These are phyloP conservation scores for Rugonectria rugulosa DNA, from an alignment of 2,329 filamentous ascomycete species.

Conservation along the genomic window DNA sequence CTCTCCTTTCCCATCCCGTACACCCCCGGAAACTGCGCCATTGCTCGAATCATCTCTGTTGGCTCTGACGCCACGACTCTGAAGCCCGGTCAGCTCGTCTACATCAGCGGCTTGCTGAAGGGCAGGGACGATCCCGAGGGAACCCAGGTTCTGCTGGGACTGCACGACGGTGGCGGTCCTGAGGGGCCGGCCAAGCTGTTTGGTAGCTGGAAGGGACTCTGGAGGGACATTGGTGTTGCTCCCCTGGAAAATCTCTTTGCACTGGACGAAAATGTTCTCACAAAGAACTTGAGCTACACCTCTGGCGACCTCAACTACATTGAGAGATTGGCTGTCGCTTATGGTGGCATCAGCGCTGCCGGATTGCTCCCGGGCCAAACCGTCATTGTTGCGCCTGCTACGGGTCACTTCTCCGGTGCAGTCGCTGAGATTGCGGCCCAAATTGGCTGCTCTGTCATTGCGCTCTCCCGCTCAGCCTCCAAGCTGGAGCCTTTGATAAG, in stretches of 20 bases:
- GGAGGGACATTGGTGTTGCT: constrained; percentile 17
- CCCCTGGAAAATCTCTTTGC: constrained; percentile 20
- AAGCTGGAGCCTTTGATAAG: constrained; percentile 22
- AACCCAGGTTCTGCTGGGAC: constrained; percentile 17
- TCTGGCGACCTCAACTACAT: constrained; percentile 27
- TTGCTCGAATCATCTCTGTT: constrained; percentile 22
- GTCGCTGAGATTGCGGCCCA: constrained; percentile 25
- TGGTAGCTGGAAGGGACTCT: constrained; percentile 22
- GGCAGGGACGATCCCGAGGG: constrained; percentile 19
- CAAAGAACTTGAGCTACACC: constrained; percentile 22
- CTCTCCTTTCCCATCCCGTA: constrained; percentile 18
- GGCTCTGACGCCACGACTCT: constrained; percentile 19
- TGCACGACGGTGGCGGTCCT: constrained; percentile 17
- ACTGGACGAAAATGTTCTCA: constrained; percentile 15
- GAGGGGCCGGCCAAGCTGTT: constrained; percentile 20
- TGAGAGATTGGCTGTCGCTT: constrained; percentile 23
- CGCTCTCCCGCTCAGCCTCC: constrained; percentile 12
- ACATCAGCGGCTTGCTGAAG: constrained; percentile 18
- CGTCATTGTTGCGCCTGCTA: constrained; percentile 25
- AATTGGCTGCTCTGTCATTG: constrained; percentile 29
- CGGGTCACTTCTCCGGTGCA: constrained; percentile 28
- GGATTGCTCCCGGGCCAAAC: constrained; percentile 18
- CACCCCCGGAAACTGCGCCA: not conserved
- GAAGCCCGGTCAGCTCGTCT: constrained; percentile 24
- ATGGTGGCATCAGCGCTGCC: constrained; percentile 20